Conservation (phyloP, 2,329 filamentous ascomycete genomes). For the Venturia effusa region DNA sequence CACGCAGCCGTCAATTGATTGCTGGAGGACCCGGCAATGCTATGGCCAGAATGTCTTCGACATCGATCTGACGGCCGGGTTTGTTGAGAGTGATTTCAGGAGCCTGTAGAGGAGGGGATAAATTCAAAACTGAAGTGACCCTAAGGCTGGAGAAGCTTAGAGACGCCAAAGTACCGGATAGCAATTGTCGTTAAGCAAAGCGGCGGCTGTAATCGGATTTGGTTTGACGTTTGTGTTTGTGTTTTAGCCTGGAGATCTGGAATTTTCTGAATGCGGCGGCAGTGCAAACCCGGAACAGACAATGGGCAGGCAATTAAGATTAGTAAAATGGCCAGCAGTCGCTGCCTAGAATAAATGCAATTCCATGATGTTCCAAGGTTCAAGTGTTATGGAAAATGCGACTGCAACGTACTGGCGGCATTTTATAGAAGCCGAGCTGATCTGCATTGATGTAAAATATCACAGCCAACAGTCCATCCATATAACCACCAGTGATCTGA, state of each 20-base stretch:
- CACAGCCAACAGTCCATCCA: no score
- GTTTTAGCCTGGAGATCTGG: not conserved
- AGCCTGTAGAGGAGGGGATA: not conserved
- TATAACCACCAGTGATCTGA: not conserved
- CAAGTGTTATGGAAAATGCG: not conserved
- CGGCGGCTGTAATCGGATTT: not conserved
- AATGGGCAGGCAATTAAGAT: not conserved
- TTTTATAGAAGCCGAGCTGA: not conserved
- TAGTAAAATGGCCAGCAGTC: not conserved
- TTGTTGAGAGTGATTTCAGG: not conserved
- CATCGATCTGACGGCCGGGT: not conserved
- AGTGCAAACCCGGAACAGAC: not conserved
- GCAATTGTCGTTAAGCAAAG: not conserved
- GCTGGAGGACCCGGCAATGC: not conserved
- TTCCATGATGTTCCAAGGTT: not conserved
- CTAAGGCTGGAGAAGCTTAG: no score
- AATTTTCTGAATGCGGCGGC: constrained; percentile 2
- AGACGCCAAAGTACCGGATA: not conserved
- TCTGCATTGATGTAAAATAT: no score
- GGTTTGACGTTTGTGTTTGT: constrained; percentile 6
- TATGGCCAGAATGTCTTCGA: not conserved
- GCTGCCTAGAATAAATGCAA: not conserved
- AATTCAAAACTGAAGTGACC: no score
- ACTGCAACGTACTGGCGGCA: not conserved
- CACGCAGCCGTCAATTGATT: not conserved